phyloP scores from a whole-genome alignment of 371 early-diverging fungal species.

The Syncephalastrum monosporum region DNA sequence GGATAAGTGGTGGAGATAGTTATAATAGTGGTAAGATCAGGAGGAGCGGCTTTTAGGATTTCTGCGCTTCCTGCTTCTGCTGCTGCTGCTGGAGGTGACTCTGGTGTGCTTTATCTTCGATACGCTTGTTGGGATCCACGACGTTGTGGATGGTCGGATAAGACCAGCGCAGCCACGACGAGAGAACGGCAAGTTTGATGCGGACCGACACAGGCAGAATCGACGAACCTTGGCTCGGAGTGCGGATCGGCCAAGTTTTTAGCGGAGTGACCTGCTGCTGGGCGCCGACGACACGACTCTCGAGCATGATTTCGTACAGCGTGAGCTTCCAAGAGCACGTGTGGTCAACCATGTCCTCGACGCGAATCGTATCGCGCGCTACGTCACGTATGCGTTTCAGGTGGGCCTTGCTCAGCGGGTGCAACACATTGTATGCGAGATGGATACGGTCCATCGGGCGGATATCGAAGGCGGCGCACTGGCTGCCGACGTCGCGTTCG shows the following conservation, averaged over 20 bases:
- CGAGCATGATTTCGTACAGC: conserved; percentile 23
- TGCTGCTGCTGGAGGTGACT: no score
- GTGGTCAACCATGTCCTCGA: conserved; percentile 9
- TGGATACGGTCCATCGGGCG: conserved; percentile 22
- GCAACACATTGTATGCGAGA: conserved; percentile 22
- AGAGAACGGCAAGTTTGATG: conserved; percentile 21
- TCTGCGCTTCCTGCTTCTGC: no score
- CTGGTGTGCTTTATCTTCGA: not conserved
- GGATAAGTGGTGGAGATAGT: no score
- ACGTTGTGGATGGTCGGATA: not conserved
- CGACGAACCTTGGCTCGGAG: conserved; percentile 7
- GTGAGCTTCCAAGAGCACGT: conserved; percentile 16
- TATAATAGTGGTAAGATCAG: no score
- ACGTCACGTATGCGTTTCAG: conserved; percentile 12
- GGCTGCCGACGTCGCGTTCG: conserved; percentile 6
- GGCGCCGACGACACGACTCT: conserved; percentile 22
- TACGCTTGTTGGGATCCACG: conserved; percentile 6
- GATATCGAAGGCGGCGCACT: conserved; percentile 15
- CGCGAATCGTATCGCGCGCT: conserved; percentile 13
- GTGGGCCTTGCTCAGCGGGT: conserved; percentile 6
- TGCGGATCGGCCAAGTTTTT: conserved; percentile 19
- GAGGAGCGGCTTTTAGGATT: no score
- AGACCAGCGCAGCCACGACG: conserved; percentile 18
- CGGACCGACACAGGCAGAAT: conserved; percentile 18
- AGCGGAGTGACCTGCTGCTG: conserved; percentile 18